Conservation (phyloP, 1,284 basidiomycete genomes). For the Inonotus hispidus region DNA sequence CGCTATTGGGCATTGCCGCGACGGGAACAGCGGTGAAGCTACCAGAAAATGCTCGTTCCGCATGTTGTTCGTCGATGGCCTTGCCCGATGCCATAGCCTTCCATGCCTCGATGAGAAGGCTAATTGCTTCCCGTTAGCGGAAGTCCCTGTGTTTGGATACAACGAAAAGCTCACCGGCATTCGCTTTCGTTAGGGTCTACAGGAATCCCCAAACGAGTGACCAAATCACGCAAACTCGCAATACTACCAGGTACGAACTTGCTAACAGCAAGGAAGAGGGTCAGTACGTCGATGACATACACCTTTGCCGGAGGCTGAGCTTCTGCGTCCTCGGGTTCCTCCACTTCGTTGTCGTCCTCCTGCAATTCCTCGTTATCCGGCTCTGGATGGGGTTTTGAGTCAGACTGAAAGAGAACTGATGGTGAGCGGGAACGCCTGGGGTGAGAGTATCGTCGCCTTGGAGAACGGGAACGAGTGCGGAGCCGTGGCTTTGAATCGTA, state of each 20-base stretch:
- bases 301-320: slow-evolving; percentile 12
- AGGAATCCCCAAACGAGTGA: slow-evolving; percentile 16
- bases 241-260: slow-evolving; percentile 20
- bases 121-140: neutral
- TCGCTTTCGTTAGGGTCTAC: slow-evolving; percentile 27
- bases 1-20: neutral
- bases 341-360: neutral
- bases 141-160: neutral
- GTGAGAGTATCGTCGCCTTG: neutral
- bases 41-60: neutral
- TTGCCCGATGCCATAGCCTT: slow-evolving; percentile 14
- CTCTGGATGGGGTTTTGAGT: neutral
- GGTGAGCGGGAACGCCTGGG: neutral
- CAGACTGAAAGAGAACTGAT: neutral
- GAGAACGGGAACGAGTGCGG: slow-evolving; percentile 10
- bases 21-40: neutral
- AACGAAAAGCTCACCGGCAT: slow-evolving; percentile 27
- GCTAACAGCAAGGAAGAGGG: slow-evolving; percentile 26
- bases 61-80: slow-evolving; percentile 15
- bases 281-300: slow-evolving; percentile 29
- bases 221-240: slow-evolving; percentile 16
- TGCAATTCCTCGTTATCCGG: neutral
- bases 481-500: neutral
- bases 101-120: slow-evolving; percentile 17
- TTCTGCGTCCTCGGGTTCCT: slow-evolving; percentile 2